Evolutionary conservation across 371 early-diverging fungal species (phyloP).

Genomic region (Mucor mucedo): DNA sequence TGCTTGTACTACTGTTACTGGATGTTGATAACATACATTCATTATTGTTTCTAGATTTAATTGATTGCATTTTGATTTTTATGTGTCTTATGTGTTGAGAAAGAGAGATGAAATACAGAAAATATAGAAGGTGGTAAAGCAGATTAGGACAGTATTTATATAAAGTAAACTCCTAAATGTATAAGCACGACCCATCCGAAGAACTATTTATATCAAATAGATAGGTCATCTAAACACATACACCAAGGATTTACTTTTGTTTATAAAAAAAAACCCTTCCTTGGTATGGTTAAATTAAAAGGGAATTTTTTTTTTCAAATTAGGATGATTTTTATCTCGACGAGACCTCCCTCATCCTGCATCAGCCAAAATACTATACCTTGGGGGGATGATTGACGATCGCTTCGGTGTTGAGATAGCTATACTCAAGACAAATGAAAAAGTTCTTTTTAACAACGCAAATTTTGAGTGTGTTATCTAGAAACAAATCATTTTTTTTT

Average conservation of each 20-base stretch:
- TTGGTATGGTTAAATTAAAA: constrained; percentile 34
- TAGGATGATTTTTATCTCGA: constrained; percentile 23
- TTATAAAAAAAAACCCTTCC: constrained; percentile 16
- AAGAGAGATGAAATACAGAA: constrained; percentile 2
- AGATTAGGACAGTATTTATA: constrained; percentile 17
- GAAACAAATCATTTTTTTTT: not conserved
- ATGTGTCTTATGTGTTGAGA: not conserved
- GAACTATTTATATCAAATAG: constrained; percentile 8
- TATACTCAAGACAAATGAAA: too few relatives aligned
- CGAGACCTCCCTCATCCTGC: constrained; percentile 26
- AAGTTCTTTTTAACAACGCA: not conserved
- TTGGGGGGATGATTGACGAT: not conserved
- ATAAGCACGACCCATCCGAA: constrained; percentile 28
- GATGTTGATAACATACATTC: constrained; percentile 15
- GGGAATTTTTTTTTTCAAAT: constrained; percentile 15
- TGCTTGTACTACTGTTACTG: constrained; percentile 14
- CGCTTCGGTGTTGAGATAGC: not conserved
- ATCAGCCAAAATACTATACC: constrained; percentile 4
- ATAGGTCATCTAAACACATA: constrained; percentile 12
- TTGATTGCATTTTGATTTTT: constrained; percentile 20
- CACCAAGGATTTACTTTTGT: constrained; percentile 24
- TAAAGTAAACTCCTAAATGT: constrained; percentile 7
- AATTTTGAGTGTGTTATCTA: not conserved
- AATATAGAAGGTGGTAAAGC: not conserved
- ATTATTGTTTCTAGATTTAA: constrained; percentile 15